Evolutionary conservation across 306 rosid genomes (phyloP).

Genomic region (Dalbergia cochinchinensis): DNA sequence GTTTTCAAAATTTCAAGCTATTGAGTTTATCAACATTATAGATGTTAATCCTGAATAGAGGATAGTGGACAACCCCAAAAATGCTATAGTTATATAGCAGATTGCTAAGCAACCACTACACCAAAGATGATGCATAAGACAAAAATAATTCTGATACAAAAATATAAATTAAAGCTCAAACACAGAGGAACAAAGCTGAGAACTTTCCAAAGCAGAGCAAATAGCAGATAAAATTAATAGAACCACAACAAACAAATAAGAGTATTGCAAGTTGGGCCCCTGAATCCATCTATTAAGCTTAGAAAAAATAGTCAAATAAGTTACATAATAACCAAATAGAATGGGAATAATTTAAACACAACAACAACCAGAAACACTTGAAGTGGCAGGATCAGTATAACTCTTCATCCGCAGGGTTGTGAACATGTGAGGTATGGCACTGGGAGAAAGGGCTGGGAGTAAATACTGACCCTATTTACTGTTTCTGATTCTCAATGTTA

Average conservation of each 20-base stretch:
- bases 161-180: neutral
- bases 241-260: neutral
- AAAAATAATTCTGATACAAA: neutral
- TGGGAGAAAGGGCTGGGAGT: neutral
- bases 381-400: neutral
- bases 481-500: neutral
- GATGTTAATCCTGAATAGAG: neutral
- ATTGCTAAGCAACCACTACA: neutral
- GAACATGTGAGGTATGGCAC: conserved; percentile 6
- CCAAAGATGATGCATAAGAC: neutral
- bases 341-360: no score
- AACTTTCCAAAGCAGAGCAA: neutral
- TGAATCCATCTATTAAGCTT: neutral
- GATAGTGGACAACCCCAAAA: neutral
- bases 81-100: neutral
- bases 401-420: neutral
- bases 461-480: neutral
- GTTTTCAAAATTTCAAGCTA: conserved; percentile 21
- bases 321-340: no score
- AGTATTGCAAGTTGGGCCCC: neutral
- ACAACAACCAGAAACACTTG: neutral
- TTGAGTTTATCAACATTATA: neutral
- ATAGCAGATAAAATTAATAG: neutral
- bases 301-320: no score
- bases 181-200: no score